A percentile compares a stretch with the other conserved stretches of the same genome.
Conservation (phyloP, 371 early-diverging fungal species). For the Mortierella sp. region DNA sequence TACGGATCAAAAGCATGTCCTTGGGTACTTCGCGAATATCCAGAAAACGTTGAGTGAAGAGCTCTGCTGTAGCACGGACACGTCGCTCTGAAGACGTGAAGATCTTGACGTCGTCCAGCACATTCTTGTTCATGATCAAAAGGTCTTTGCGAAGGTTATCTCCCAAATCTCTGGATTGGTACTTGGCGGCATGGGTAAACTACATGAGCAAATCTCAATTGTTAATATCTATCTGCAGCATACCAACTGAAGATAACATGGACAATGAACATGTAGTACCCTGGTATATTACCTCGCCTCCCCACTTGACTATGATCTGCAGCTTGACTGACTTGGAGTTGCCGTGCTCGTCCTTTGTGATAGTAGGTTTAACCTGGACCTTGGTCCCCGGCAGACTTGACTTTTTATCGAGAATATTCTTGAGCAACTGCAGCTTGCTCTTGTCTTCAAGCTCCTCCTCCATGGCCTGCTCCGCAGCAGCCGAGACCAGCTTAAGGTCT, state of each 20-base stretch:
- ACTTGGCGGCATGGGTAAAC: slow-evolving; percentile 95
- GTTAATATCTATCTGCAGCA: too few relatives aligned
- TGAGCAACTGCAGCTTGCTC: slow-evolving; percentile 69
- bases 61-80: slow-evolving; percentile 89
- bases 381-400: slow-evolving; percentile 90
- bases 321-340: slow-evolving; percentile 73
- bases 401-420: slow-evolving; percentile 84
- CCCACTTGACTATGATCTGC: slow-evolving; percentile 97
- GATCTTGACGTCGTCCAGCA: slow-evolving; percentile 90
- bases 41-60: slow-evolving; percentile 83
- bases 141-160: slow-evolving; percentile 94
- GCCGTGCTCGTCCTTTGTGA: slow-evolving; percentile 62
- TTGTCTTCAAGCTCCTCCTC: slow-evolving; percentile 66
- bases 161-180: slow-evolving; percentile 93
- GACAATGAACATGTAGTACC: too few relatives aligned
- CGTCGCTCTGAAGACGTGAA: slow-evolving; percentile 91
- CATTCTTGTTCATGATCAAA: slow-evolving; percentile 83
- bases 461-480: slow-evolving; percentile 73
- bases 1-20: slow-evolving; percentile 75
- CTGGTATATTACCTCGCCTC: slow-evolving; percentile 94
- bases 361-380: slow-evolving; percentile 90
- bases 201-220: too few relatives aligned
- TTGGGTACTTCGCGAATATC: slow-evolving; percentile 67
- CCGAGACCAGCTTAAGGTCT: slow-evolving; percentile 75
- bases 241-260: slow-evolving; percentile 15